phyloP scores from a whole-genome alignment of 768 basidiomycete species.

The Trametes punicea region DNA sequence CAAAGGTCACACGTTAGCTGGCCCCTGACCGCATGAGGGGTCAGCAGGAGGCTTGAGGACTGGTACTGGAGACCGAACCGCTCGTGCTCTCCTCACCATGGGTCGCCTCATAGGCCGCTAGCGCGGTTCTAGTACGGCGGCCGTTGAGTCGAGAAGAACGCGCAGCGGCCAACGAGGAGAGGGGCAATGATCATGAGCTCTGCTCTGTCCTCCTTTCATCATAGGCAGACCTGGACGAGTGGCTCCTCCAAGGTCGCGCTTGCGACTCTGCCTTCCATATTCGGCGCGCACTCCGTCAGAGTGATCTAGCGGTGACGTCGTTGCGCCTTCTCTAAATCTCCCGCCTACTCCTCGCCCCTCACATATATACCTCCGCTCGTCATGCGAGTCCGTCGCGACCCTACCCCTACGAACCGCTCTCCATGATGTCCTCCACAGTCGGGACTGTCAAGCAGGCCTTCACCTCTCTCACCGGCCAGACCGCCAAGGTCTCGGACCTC shows the following conservation, averaged over 20 bases:
- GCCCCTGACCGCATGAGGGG: too few species aligned
- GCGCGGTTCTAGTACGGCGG: background rate
- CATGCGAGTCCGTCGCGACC: background rate
- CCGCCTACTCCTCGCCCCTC: background rate
- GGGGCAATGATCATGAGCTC: background rate
- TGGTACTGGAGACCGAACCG: too few species aligned
- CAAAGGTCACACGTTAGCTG: too few species aligned
- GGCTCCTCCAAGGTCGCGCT: background rate
- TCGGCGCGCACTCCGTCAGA: constrained; percentile 12
- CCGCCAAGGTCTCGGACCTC: constrained; percentile 28
- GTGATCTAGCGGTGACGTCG: constrained; percentile 21
- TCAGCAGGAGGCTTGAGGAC: too few species aligned
- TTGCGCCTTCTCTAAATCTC: background rate
- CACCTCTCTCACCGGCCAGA: constrained; percentile 22
- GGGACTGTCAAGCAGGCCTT: constrained; percentile 25
- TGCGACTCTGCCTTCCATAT: background rate
- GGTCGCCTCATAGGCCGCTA: too few species aligned
- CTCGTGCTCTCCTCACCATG: too few species aligned
- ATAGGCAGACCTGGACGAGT: constrained; percentile 2
- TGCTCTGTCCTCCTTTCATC: background rate
- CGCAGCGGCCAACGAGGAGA: background rate
- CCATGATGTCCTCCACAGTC: constrained; percentile 21
- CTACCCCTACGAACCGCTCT: background rate
- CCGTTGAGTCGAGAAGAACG: background rate
- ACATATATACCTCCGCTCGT: constrained; percentile 3